A percentile compares a stretch with the other conserved stretches of the same genome.
phyloP scores from a whole-genome alignment of 192 early-diverging fungal species.

The Globomyces pollinis-pini region DNA sequence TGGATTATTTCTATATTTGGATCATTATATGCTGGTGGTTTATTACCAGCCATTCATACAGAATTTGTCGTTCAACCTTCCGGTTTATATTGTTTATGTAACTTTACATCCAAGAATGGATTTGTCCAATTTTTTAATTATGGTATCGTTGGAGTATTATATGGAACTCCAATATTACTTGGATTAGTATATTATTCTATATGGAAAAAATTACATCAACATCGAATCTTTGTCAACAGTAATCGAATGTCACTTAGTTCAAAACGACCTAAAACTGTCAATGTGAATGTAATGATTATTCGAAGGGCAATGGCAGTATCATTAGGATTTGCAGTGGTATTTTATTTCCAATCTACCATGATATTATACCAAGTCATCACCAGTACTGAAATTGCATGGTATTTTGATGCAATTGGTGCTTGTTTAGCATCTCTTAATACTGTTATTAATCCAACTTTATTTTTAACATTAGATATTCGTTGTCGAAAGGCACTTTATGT shows the following conservation, averaged over 20 bases:
- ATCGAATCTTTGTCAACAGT: not conserved
- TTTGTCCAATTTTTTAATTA: not conserved
- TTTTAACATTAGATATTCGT: not conserved
- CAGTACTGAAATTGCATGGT: not conserved
- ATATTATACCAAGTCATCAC: not conserved
- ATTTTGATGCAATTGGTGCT: conserved; percentile 7
- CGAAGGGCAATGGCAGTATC: not conserved
- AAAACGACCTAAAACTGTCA: not conserved
- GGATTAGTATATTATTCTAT: not conserved
- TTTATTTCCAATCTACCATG: conserved; percentile 1
- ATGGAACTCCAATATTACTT: not conserved
- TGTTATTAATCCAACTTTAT: conserved; percentile 3
- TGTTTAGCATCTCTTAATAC: not conserved
- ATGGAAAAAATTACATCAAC: conserved; percentile 5
- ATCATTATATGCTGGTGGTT: not conserved
- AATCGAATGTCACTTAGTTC: not conserved
- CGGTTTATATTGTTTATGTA: not conserved
- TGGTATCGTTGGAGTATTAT: not conserved
- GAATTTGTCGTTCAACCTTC: not conserved
- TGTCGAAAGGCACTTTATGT: not conserved
- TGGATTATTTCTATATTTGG: not conserved
- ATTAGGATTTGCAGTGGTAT: not conserved
- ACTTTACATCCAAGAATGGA: not conserved
- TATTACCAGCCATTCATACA: not conserved
- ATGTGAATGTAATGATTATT: conserved; percentile 8